Percentiles rank a stretch among this genome's conserved stretches.
Evolutionary conservation across 1,284 basidiomycete species (phyloP).

Genomic region (Apiotrichum siamense): DNA sequence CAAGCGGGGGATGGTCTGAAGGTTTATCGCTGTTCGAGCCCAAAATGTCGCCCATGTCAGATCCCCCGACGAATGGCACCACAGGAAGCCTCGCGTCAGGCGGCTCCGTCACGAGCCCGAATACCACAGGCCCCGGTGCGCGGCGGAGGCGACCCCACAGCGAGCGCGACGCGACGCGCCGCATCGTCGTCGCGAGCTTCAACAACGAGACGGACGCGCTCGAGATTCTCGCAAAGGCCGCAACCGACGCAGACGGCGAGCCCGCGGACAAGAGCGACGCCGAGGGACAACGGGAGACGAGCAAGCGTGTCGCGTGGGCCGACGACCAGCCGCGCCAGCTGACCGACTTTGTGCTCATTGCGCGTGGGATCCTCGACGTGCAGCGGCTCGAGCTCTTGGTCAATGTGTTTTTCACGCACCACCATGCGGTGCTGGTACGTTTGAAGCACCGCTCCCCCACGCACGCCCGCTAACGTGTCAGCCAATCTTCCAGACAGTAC

Average conservation of each 20-base stretch:
- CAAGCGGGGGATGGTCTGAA: neutral
- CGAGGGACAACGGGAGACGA: neutral
- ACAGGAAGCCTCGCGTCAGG: conserved; percentile 22
- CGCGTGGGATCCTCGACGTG: conserved; percentile 35
- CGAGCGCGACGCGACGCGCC: conserved; percentile 29
- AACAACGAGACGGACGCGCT: conserved; percentile 48
- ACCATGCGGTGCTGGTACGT: conserved; percentile 45
- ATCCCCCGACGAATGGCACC: conserved; percentile 14
- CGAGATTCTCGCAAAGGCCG: conserved; percentile 46
- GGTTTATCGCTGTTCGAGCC: neutral
- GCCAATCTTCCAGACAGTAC: conserved; percentile 45
- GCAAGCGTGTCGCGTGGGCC: conserved; percentile 17
- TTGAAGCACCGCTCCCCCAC: neutral
- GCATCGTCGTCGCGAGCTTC: conserved; percentile 45
- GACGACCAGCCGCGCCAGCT: conserved; percentile 20
- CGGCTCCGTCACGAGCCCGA: conserved; percentile 16
- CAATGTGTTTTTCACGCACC: conserved; percentile 38
- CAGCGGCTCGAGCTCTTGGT: conserved; percentile 34
- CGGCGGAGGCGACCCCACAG: conserved; percentile 7
- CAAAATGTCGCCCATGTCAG: conserved; percentile 15
- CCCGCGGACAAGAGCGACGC: conserved; percentile 12
- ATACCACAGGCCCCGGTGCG: conserved; percentile 1
- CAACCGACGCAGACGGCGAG: conserved; percentile 29
- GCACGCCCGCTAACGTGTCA: conserved; percentile 9
- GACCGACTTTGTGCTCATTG: conserved; percentile 38